A percentile compares a stretch with the other conserved stretches of the same genome.
phyloP scores from a whole-genome alignment of 75 land plant species.

The Cryptomeria japonica region DNA sequence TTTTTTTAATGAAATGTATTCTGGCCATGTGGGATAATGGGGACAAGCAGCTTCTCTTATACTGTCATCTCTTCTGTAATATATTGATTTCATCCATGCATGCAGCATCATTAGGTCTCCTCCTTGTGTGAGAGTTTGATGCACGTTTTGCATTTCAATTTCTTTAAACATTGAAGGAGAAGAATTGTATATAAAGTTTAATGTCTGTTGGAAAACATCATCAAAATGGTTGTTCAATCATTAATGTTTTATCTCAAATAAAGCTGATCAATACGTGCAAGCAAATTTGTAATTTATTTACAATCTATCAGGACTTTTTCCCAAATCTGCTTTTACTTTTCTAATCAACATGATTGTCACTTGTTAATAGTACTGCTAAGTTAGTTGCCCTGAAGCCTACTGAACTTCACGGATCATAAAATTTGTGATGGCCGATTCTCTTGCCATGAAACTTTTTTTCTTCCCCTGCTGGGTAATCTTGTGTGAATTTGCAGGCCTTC shows the following conservation, averaged over 20 bases:
- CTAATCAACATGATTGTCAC: not conserved
- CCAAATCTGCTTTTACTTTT: not conserved
- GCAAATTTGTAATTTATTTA: not conserved
- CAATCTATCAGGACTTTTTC: not conserved
- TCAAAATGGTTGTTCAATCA: not conserved
- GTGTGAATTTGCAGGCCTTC: not conserved
- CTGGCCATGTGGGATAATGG: not conserved
- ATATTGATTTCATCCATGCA: not conserved
- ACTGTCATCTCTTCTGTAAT: not conserved
- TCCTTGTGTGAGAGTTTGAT: not conserved
- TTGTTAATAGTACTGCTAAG: not conserved
- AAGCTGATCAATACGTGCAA: not conserved
- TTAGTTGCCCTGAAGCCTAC: not conserved
- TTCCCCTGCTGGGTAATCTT: not conserved
- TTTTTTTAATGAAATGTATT: not conserved
- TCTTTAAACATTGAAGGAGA: not conserved
- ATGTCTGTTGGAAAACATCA: not conserved
- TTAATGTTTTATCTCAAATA: not conserved
- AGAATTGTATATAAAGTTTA: not conserved
- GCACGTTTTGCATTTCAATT: not conserved
- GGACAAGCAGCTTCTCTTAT: not conserved
- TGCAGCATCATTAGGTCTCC: not conserved
- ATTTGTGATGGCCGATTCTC: not conserved
- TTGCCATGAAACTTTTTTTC: not conserved
- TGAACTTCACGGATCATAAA: not conserved